Conservation (phyloP, 345 rosid species). For the Laguncularia racemosa region DNA sequence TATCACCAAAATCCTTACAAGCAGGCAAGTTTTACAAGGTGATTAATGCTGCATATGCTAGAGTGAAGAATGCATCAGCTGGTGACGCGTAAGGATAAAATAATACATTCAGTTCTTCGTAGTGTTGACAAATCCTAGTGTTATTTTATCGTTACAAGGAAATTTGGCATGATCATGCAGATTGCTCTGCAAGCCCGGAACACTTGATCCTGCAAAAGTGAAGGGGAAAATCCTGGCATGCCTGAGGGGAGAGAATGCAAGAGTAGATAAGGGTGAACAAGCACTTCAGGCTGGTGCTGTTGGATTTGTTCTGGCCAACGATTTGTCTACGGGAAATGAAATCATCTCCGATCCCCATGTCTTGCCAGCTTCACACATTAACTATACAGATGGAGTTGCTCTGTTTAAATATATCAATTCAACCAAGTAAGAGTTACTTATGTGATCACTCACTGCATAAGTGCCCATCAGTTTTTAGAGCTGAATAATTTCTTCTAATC, state of each 20-base stretch:
- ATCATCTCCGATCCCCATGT: slow-evolving; percentile 50
- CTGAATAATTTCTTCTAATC: no score
- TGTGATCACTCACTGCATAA: neutral
- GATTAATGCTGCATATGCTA: slow-evolving; percentile 47
- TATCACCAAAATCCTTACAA: slow-evolving; percentile 40
- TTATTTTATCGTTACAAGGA: neutral
- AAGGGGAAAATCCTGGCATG: slow-evolving; percentile 76
- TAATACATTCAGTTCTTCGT: neutral
- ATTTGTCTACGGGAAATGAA: slow-evolving; percentile 30
- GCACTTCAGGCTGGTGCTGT: slow-evolving; percentile 63
- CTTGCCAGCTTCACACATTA: slow-evolving; percentile 69
- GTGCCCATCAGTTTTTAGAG: no score
- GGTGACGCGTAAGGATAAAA: slow-evolving; percentile 51
- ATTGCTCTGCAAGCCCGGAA: slow-evolving; percentile 39
- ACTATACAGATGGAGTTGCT: slow-evolving; percentile 34
- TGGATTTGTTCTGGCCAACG: slow-evolving; percentile 73
- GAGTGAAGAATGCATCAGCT: slow-evolving; percentile 37
- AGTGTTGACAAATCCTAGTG: neutral
- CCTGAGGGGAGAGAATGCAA: slow-evolving; percentile 39
- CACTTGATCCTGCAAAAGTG: slow-evolving; percentile 54
- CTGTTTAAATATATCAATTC: slow-evolving; percentile 42
- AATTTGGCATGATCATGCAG: slow-evolving; percentile 21
- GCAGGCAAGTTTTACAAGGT: slow-evolving; percentile 42
- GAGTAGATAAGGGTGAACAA: slow-evolving; percentile 52
- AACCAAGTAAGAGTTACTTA: slow-evolving; percentile 29